Percentiles rank a stretch among this genome's conserved stretches.
Conservation (phyloP, 306 rosid genomes). For the Urtica urens region DNA sequence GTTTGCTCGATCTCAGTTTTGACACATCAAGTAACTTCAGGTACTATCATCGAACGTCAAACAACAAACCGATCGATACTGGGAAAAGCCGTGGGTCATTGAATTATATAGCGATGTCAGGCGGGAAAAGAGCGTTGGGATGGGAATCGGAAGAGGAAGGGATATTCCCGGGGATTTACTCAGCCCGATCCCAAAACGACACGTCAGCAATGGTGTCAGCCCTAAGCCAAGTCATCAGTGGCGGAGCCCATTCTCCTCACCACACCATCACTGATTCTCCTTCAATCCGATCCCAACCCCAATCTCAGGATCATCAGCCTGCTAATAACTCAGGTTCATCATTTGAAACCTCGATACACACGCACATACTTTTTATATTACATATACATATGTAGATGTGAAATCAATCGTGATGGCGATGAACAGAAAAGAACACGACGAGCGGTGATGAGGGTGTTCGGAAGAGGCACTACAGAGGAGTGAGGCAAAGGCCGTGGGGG, state of each 20-base stretch:
- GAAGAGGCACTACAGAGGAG: constrained; percentile 80
- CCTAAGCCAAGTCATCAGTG: constrained; percentile 58
- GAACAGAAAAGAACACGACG: constrained; percentile 17
- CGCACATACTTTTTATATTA: not conserved
- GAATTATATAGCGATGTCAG: too few relatives aligned
- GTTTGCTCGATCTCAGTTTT: too few relatives aligned
- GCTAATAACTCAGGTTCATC: not conserved
- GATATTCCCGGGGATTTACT: constrained; percentile 57
- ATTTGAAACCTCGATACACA: not conserved
- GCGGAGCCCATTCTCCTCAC: constrained; percentile 4
- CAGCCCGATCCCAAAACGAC: constrained; percentile 62
- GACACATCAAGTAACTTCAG: too few relatives aligned
- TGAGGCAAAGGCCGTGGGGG: constrained; percentile 90
- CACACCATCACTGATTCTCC: constrained; percentile 2
- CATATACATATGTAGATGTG: not conserved
- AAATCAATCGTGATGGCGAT: not conserved
- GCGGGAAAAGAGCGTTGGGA: too few relatives aligned
- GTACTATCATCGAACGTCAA: too few relatives aligned
- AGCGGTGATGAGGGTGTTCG: not conserved
- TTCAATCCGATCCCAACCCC: constrained; percentile 23
- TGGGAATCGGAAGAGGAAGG: too few relatives aligned
- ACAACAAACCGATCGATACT: too few relatives aligned
- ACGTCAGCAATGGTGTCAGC: constrained; percentile 69
- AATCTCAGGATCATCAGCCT: constrained; percentile 24
- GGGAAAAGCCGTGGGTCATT: too few relatives aligned